Conservation (phyloP, 306 rosid genomes). For the Alnus rubra region DNA sequence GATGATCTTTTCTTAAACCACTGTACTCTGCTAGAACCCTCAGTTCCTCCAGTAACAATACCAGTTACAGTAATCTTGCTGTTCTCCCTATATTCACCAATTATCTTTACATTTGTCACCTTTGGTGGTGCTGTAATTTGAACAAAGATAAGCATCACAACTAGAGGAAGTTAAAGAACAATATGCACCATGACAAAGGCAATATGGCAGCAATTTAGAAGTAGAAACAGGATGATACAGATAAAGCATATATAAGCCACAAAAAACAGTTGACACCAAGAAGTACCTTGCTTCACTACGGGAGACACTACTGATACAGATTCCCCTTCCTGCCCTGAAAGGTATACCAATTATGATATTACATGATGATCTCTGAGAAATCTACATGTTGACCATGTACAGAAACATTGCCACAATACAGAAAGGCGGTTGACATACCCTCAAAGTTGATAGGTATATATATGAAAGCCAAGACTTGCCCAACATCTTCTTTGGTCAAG, state of each 20-base stretch:
- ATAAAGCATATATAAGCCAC: conserved; percentile 2
- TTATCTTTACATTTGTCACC: conserved; percentile 64
- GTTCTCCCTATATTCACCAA: conserved; percentile 86
- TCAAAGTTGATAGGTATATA: conserved; percentile 90
- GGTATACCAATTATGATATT: conserved; percentile 29
- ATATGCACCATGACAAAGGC: conserved; percentile 11
- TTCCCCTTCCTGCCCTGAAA: conserved; percentile 89
- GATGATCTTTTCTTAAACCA: conserved; percentile 83
- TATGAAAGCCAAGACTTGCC: conserved; percentile 64
- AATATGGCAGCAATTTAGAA: conserved; percentile 16
- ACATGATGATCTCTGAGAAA: conserved; percentile 16
- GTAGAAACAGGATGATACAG: not conserved
- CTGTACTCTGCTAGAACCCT: conserved; percentile 93
- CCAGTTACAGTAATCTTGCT: conserved; percentile 81
- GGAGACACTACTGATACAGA: conserved; percentile 60
- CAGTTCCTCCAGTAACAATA: conserved; percentile 89
- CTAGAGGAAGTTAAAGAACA: conserved; percentile 17
- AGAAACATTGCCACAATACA: conserved; percentile 24
- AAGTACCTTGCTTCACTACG: conserved; percentile 81
- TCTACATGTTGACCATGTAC: conserved; percentile 15
- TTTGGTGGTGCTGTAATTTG: conserved; percentile 91
- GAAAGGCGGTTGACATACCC: conserved; percentile 47
- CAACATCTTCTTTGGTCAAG: conserved; percentile 89
- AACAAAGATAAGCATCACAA: conserved; percentile 21
- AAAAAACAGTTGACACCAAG: conserved; percentile 27